Base-by-base conservation (phyloP, 306 rosid species). In the Leucaena leucocephala region DNA sequence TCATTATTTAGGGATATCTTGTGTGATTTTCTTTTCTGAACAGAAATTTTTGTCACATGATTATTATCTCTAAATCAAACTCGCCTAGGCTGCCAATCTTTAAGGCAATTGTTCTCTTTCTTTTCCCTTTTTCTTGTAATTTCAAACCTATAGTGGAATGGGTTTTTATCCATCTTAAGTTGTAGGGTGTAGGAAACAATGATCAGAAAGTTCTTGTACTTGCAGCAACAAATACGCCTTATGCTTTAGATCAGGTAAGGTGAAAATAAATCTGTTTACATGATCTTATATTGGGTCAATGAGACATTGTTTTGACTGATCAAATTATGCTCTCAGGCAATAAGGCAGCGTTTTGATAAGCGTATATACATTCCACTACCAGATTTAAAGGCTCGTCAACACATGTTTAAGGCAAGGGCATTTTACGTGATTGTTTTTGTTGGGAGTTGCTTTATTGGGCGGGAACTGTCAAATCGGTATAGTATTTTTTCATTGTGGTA, bases 291-390 rank as follows among this genome's bases (percentile, higher is more conserved):
- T 74, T 59, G 65, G 59, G 64, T 69, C 46, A 35, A 34, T 80
- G 74, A 59, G 69, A 76, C 15, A 44, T 21, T 75, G 63, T 71
- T 81, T 57, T 82, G 77, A 73, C 90, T 81, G 54, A 86, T 68
- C 42, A 49, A 42, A 77, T 27, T 76, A 61, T 82, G 76, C 57
- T 69, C 89, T 83, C 89, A 96, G 99, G 98, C 99, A 58, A 93
- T 96, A 69, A 89, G 99, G 79, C 90, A 98, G 64, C 98, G 99
- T 77, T 96, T 96, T 45, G 99, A 96, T 83, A 96, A 96, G 90
- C 98, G 98, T 22, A 96, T 96, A 74, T 93, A 96, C 85, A 96
- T 96, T 80, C 99, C 99, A 39, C 98, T 96, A 43, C 99, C 99
- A 76, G 99, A 96, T 79, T 54, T 71, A 75, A 96, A 96, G 86